phyloP scores from a whole-genome alignment of 2,329 filamentous ascomycete species.

The Fusarium piperis region DNA sequence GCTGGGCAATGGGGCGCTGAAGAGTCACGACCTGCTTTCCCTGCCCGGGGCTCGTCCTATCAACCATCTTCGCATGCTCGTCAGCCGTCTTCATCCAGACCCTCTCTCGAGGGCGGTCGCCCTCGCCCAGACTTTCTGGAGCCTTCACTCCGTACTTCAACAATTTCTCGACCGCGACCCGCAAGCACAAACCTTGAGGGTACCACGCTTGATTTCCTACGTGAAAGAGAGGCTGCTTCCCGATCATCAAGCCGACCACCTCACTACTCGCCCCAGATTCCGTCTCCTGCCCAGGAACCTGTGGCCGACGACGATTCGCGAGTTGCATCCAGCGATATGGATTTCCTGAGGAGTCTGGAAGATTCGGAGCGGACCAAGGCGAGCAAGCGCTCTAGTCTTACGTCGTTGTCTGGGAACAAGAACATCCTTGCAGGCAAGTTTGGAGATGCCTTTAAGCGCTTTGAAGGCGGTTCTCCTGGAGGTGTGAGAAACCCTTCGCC shows the following conservation, averaged over 20 bases:
- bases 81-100: slow-evolving; percentile 39
- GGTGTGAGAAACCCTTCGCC: slow-evolving; percentile 59
- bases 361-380: slow-evolving; percentile 60
- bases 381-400: slow-evolving; percentile 77
- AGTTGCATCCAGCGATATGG: slow-evolving; percentile 74
- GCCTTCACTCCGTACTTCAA: slow-evolving; percentile 36
- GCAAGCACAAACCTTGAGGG: slow-evolving; percentile 85
- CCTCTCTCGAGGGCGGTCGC: slow-evolving; percentile 41
- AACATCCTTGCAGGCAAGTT: slow-evolving; percentile 88
- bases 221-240: slow-evolving; percentile 74
- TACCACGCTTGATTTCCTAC: slow-evolving; percentile 78
- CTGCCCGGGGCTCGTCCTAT: slow-evolving; percentile 37
- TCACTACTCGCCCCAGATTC: slow-evolving; percentile 43
- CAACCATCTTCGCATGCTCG: slow-evolving; percentile 42
- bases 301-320: slow-evolving; percentile 34
- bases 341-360: slow-evolving; percentile 84
- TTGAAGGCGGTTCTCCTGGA: slow-evolving; percentile 69
- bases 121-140: slow-evolving; percentile 42
- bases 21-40: slow-evolving; percentile 30
- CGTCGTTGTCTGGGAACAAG: slow-evolving; percentile 78
- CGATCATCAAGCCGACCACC: slow-evolving; percentile 48
- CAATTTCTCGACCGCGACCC: slow-evolving; percentile 70
- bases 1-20: slow-evolving; percentile 23
- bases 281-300: slow-evolving; percentile 55
- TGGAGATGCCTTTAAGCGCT: slow-evolving; percentile 91